Evolutionary conservation across 352 stramenopile genomes (phyloP).

Genomic region (Saprolegnia diclina): DNA sequence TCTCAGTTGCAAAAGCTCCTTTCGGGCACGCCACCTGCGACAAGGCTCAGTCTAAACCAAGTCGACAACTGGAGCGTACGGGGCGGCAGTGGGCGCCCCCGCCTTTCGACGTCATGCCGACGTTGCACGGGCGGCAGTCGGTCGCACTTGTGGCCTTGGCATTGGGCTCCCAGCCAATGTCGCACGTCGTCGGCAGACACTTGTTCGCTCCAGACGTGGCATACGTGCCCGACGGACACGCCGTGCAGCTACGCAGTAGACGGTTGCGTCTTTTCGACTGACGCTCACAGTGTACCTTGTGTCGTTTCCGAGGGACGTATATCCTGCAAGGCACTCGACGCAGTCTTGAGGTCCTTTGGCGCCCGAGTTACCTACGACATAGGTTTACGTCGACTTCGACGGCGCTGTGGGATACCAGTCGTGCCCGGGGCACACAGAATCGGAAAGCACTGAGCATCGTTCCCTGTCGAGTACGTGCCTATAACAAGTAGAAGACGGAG

Average conservation of each 20-base stretch:
- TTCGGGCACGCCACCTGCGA: conserved; percentile 12
- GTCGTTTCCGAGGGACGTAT: conserved; percentile 37
- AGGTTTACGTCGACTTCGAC: not conserved
- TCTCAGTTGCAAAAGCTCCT: conserved; percentile 21
- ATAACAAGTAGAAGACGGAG: not conserved
- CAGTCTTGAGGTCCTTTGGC: conserved; percentile 32
- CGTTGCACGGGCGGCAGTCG: conserved; percentile 45
- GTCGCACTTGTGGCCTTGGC: conserved; percentile 34
- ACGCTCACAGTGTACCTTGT: conserved; percentile 16
- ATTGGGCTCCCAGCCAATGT: conserved; percentile 39
- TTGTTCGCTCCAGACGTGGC: conserved; percentile 24
- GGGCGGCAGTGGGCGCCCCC: conserved; percentile 31
- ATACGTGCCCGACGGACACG: conserved; percentile 35
- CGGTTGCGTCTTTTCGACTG: not conserved
- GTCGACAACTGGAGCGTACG: no score
- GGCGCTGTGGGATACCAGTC: conserved; percentile 24
- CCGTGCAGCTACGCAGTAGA: conserved; percentile 28
- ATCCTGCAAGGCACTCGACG: conserved; percentile 33
- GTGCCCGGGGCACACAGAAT: conserved; percentile 33
- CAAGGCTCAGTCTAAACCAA: not conserved
- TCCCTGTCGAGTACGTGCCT: conserved; percentile 34
- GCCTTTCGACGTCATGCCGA: conserved; percentile 40
- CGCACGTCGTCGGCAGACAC: conserved; percentile 35
- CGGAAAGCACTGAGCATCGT: conserved; percentile 32
- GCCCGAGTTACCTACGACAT: conserved; percentile 20